Evolutionary conservation across 768 basidiomycete species (phyloP).

Genomic region (Calocybe cyanea): DNA sequence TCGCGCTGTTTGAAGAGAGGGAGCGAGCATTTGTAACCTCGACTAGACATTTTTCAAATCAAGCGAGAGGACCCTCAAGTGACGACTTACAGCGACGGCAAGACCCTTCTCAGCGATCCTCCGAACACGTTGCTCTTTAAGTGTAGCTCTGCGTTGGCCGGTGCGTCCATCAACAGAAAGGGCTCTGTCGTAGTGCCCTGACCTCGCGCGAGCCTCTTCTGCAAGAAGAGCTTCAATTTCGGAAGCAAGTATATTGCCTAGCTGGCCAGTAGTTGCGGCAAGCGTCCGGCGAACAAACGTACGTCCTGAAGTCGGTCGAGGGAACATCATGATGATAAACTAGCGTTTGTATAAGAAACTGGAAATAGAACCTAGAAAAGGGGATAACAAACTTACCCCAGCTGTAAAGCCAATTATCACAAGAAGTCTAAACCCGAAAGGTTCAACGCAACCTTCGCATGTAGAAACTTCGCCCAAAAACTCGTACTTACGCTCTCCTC

Average conservation of each 20-base stretch:
- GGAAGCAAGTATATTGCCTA: constrained; percentile 33
- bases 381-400: constrained; percentile 31
- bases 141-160: constrained; percentile 23
- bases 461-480: not conserved
- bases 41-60: constrained; percentile 19
- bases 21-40: constrained; percentile 32
- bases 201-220: constrained; percentile 33
- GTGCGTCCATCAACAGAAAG: constrained; percentile 19
- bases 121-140: constrained; percentile 36
- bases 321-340: constrained; percentile 46
- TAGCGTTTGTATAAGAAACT: constrained; percentile 8
- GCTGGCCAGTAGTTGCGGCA: constrained; percentile 30
- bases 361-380: no score
- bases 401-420: constrained; percentile 44
- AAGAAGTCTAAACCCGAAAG: constrained; percentile 28
- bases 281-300: constrained; percentile 39
- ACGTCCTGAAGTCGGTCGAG: constrained; percentile 38
- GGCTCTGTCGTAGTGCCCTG: constrained; percentile 26
- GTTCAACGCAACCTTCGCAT: not conserved
- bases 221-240: constrained; percentile 43
- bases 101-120: constrained; percentile 31
- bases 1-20: constrained; percentile 34
- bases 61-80: not conserved
- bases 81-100: constrained; percentile 29
- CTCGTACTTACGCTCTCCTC: constrained; percentile 35